A percentile compares a stretch with the other conserved stretches of the same genome.
phyloP scores from a whole-genome alignment of 768 basidiomycete species.

The Phaeotremella skinneri region DNA sequence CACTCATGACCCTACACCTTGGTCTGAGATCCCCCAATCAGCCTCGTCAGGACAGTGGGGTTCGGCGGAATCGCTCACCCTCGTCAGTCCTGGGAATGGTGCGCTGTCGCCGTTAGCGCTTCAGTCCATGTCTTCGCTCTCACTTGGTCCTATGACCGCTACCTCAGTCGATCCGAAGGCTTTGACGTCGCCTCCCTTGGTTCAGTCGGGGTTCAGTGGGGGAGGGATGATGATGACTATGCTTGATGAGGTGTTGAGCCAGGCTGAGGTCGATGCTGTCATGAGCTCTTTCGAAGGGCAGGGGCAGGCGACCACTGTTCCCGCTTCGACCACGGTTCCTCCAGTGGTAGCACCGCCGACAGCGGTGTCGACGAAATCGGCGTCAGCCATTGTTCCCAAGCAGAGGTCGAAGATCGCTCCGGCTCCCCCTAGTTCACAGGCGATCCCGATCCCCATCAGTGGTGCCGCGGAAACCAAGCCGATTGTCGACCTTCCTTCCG shows the following conservation, averaged over 20 bases:
- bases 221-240: conserved; percentile 7
- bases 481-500: conserved; percentile 6
- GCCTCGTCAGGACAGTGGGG: conserved; percentile 12
- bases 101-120: conserved; percentile 32
- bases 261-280: conserved; percentile 18
- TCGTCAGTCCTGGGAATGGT: conserved; percentile 13
- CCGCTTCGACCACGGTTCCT: background rate
- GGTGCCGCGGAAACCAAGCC: conserved; percentile 3
- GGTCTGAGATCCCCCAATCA: conserved; percentile 17
- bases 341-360: background rate
- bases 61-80: conserved; percentile 27
- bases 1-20: conserved; percentile 13
- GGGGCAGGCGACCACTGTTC: background rate
- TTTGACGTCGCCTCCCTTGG: conserved; percentile 28
- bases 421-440: background rate
- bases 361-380: background rate
- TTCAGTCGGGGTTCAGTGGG: conserved; percentile 6
- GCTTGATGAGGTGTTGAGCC: conserved; percentile 18
- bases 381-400: background rate
- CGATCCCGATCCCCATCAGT: conserved; percentile 1
- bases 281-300: background rate
- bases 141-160: conserved; percentile 10
- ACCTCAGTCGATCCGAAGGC: conserved; percentile 29
- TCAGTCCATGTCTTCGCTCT: conserved; percentile 24
- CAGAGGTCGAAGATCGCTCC: background rate